Percentiles rank a stretch among this genome's conserved stretches.
phyloP scores from a whole-genome alignment of 192 early-diverging fungal species.

The Gaertneriomyces semiglobifer region DNA sequence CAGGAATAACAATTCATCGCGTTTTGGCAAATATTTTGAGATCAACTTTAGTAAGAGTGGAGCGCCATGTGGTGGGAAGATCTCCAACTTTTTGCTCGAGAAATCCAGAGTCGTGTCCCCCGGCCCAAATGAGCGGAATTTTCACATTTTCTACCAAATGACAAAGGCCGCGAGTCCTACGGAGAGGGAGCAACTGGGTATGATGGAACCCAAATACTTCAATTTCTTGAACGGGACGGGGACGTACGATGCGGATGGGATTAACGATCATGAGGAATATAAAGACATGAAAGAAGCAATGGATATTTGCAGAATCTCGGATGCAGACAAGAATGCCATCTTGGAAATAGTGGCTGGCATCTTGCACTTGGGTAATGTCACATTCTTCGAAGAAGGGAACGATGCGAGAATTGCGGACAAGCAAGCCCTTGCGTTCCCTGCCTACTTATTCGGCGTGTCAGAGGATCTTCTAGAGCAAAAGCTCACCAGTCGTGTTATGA shows the following conservation, averaged over 20 bases:
- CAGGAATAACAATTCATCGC: conserved; percentile 97
- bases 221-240: conserved; percentile 44
- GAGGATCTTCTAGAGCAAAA: conserved; percentile 40
- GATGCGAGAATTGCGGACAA: conserved; percentile 52
- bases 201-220: conserved; percentile 55
- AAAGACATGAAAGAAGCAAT: conserved; percentile 87
- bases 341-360: conserved; percentile 90
- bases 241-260: conserved; percentile 76
- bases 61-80: conserved; percentile 92
- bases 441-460: conserved; percentile 47
- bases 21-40: conserved; percentile 98
- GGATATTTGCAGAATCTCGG: conserved; percentile 81
- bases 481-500: conserved; percentile 48
- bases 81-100: conserved; percentile 96
- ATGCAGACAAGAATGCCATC: conserved; percentile 78
- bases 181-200: conserved; percentile 48
- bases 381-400: conserved; percentile 77
- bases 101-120: conserved; percentile 96
- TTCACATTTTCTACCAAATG: conserved; percentile 84
- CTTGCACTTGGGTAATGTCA: conserved; percentile 93
- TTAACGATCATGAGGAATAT: conserved; percentile 86
- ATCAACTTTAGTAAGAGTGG: conserved; percentile 92
- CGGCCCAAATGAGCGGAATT: conserved; percentile 91
- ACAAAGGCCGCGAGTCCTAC: conserved; percentile 36
- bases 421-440: conserved; percentile 53